Conservation (phyloP, 257 asterid species). For the Nicotiana attenuata region DNA sequence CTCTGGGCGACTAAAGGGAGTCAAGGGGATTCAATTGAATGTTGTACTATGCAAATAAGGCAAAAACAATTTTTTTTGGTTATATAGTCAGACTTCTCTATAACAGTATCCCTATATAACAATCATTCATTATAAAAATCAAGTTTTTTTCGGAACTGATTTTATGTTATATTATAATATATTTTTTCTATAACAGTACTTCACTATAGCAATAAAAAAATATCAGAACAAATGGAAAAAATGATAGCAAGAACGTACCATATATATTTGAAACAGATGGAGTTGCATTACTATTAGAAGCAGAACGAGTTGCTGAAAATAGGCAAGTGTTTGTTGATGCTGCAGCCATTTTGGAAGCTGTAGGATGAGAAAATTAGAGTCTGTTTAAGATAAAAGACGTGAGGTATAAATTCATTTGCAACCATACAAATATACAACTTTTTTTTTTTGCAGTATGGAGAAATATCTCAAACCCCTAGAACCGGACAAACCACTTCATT, state of each 20-base stretch:
- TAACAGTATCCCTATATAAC: too few species aligned
- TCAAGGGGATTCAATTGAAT: too few species aligned
- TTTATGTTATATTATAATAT: too few species aligned
- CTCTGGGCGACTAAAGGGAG: too few species aligned
- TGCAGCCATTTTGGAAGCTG: constrained; percentile 23
- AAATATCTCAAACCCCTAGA: background rate
- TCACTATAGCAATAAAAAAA: too few species aligned
- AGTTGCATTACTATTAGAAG: constrained; percentile 18
- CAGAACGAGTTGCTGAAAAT: constrained; percentile 28
- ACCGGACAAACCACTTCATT: constrained; percentile 7
- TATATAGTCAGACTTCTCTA: too few species aligned
- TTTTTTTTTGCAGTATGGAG: background rate
- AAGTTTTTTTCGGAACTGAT: too few species aligned
- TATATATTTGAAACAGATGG: constrained; percentile 15
- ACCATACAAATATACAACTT: constrained; percentile 1
- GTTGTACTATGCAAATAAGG: too few species aligned
- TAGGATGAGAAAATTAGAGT: background rate
- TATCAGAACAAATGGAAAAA: background rate
- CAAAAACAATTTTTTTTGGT: too few species aligned
- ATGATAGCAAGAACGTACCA: constrained; percentile 13
- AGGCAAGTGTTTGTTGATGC: constrained; percentile 25
- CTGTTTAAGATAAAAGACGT: background rate
- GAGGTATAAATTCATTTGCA: background rate
- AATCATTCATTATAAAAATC: too few species aligned
- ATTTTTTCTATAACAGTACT: too few species aligned